Base-by-base conservation (phyloP, 768 basidiomycete species). In the Tricholoma sp. region DNA sequence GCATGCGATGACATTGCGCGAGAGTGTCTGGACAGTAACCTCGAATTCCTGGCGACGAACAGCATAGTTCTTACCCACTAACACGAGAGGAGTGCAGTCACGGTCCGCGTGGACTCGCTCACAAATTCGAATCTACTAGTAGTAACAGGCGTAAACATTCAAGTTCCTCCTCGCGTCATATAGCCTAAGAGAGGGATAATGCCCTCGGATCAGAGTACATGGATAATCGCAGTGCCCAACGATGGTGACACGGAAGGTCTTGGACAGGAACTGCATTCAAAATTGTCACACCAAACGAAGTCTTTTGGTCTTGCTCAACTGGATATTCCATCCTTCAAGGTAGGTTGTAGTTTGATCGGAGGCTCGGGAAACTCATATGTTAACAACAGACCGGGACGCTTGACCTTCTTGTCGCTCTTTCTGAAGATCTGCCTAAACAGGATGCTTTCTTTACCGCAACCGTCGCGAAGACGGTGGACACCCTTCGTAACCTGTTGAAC, bases 161-260 rank as follows among this genome's bases (percentile, higher is more conserved):
- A 41, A 58, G 56, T 62, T 63, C 55, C 58, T 58, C 56, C 59
- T 54, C 55, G 45, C 63, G 45, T 27, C 46, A 27, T n/a, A 27
- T 27, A 27, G 24, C n/a, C n/a, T n/a, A n/a, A n/a, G n/a, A n/a
- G n/a, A n/a, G 10, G 14, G 39, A 62, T 52, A 50, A 97, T 97
- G 94, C 94, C 94, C 57, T 95, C 93, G 68, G 94, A 97, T 78
- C 88, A 95, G 71, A 89, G 90, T 61, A 95, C 93, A 64, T 98
- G 95, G 95, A 75, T 98, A 62, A 79, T 97, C 59, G 79, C 94
- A 43, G 84, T 91, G 2, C 95, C 95, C 11, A 82, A 86, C 61
- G 86, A 93, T 70, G 91, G 91, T 18, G 92, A 97, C 64, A 79
- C 91, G 0, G 89, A 91, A 58, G 85, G 86, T 5, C 73, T 91